Evolutionary conservation across 2,329 filamentous ascomycete species (phyloP).

Genomic region (Chaetomiaceae sp.): DNA sequence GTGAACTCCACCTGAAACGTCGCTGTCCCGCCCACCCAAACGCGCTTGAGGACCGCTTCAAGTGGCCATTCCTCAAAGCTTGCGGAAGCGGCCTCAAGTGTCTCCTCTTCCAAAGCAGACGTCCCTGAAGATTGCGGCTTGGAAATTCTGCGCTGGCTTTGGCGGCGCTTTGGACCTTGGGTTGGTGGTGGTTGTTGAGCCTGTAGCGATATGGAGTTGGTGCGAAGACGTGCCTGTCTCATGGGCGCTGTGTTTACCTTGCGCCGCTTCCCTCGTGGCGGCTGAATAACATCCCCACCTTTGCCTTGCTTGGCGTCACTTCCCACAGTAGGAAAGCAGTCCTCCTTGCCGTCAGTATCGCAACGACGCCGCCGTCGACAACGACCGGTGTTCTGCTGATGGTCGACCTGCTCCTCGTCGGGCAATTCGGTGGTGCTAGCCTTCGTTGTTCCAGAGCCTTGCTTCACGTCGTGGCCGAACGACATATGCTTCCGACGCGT

Average conservation of each 20-base stretch:
- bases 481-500: background rate
- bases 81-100: background rate
- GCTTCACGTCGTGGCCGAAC: constrained; percentile 3
- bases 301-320: constrained; percentile 12
- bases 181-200: constrained; percentile 3
- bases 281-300: constrained; percentile 11
- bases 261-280: constrained; percentile 16
- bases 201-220: constrained; percentile 1
- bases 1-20: constrained; percentile 1
- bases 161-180: constrained; percentile 5
- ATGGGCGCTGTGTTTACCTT: constrained; percentile 13
- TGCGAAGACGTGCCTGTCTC: constrained; percentile 12
- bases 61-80: constrained; percentile 6
- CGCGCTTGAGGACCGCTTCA: background rate
- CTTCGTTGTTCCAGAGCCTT: background rate
- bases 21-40: background rate
- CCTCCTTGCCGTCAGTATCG: constrained; percentile 8
- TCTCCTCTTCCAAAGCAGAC: constrained; percentile 8
- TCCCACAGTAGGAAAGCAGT: constrained; percentile 9
- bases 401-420: constrained; percentile 1
- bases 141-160: constrained; percentile 6
- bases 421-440: background rate
- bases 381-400: constrained; percentile 5
- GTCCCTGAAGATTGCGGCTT: background rate
- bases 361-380: constrained; percentile 4